These are phyloP conservation scores for Trametes versicolor DNA, from an alignment of 1,284 basidiomycete genomes.

Conservation along the genomic window DNA sequence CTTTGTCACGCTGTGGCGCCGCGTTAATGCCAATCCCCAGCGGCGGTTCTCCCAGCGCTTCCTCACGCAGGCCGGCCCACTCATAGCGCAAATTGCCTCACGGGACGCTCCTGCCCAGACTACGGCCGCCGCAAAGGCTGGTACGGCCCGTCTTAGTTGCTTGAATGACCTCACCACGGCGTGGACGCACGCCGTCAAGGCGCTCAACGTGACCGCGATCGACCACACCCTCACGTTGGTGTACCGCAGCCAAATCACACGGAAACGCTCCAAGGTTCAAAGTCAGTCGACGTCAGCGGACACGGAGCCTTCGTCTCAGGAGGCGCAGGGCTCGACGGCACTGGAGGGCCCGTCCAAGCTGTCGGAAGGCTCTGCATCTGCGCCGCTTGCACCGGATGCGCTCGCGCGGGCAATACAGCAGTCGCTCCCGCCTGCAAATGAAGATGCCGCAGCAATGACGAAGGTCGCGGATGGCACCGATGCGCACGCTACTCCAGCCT, in stretches of 20 bases:
- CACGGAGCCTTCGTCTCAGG: slow-evolving; percentile 38
- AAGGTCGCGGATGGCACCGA: slow-evolving; percentile 1
- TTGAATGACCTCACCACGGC: slow-evolving; percentile 46
- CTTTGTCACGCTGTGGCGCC: slow-evolving; percentile 65
- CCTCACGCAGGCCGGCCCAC: slow-evolving; percentile 54
- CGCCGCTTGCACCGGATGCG: neutral
- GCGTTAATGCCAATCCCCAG: slow-evolving; percentile 56
- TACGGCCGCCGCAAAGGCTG: slow-evolving; percentile 3
- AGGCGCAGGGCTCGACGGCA: slow-evolving; percentile 35
- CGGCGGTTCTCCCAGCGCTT: slow-evolving; percentile 66
- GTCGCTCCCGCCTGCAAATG: slow-evolving; percentile 36
- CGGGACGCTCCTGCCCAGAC: neutral
- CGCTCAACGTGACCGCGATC: slow-evolving; percentile 50
- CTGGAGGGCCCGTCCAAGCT: slow-evolving; percentile 10
- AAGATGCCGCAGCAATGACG: slow-evolving; percentile 20
- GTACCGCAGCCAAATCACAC: slow-evolving; percentile 55
- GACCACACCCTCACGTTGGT: slow-evolving; percentile 56
- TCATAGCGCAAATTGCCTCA: slow-evolving; percentile 42
- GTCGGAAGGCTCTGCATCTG: neutral
- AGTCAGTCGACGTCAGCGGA: neutral
- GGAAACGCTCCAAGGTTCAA: neutral
- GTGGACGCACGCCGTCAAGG: slow-evolving; percentile 45
- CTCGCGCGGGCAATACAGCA: slow-evolving; percentile 50
- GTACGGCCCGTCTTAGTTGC: slow-evolving; percentile 22
- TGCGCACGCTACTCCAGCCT: too few relatives aligned